Evolutionary conservation across 179 eudicot genomes (phyloP), one percentile per base, ranked within the genome.

Genomic region (Spinacia oleracea): DNA sequence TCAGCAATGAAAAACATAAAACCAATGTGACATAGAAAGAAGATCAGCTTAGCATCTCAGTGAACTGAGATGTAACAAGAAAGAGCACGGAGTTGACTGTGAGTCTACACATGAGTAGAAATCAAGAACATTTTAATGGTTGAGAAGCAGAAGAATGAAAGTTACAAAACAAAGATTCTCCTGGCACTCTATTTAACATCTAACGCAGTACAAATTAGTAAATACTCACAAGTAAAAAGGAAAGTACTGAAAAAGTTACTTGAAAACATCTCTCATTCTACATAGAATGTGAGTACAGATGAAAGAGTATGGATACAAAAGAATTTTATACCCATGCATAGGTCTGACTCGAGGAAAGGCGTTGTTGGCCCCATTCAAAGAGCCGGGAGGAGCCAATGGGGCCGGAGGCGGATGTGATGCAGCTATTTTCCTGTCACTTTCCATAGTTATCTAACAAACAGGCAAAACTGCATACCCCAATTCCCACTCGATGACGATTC

Each of bases 291-390:
- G 7, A 20, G 56, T 56, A 56, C 9, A 56, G 27, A 27, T 14
- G 56, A 18, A n/a, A n/a, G n/a, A n/a, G n/a, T n/a, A n/a, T n/a
- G n/a, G n/a, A n/a, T n/a, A n/a, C n/a, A n/a, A n/a, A n/a, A n/a
- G n/a, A n/a, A n/a, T n/a, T n/a, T n/a, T n/a, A 50, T 92, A 96
- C 99, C 99, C 98, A 72, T 91, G 89, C 65, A 82, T 72, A 72
- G 93, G 86, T 59, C 90, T 93, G 79, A 78, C 86, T 84, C 89
- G 90, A 82, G 88, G 88, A 72, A 83, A 80, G 73, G 73, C 84
- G 70, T 76, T 74, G 71, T 59, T 86, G 51, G 79, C 74, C 56
- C 87, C 89, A 72, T 86, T 87, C 60, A 87, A 65, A 69, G 80
- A 62, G 63, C 64, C 12, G 65, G 81, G 56, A 72, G 84, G 77